A percentile compares a stretch with the other conserved stretches of the same genome.
Conservation (phyloP, 345 rosid genomes). For the Litchi chinensis region DNA sequence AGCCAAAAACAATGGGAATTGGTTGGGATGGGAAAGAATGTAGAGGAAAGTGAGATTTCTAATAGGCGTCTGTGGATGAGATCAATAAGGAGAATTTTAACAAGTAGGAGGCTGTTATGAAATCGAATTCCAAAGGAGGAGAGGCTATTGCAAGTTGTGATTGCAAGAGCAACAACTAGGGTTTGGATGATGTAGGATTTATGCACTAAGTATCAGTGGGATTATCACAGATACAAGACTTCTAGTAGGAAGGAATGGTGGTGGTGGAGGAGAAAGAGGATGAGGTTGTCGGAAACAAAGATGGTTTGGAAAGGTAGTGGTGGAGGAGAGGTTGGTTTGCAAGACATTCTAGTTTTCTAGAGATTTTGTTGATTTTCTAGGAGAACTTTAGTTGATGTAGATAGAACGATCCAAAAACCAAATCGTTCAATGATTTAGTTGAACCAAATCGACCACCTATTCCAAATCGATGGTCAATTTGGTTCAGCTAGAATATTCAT, state of each 20-base stretch:
- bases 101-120: constrained; percentile 36
- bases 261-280: too few species aligned
- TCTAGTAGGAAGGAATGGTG: constrained; percentile 39
- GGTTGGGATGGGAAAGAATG: constrained; percentile 60
- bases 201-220: constrained; percentile 49
- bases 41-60: constrained; percentile 90
- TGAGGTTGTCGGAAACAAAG: too few species aligned
- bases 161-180: constrained; percentile 33
- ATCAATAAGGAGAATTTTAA: constrained; percentile 65
- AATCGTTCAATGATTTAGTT: too few species aligned
- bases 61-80: constrained; percentile 66
- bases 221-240: constrained; percentile 47
- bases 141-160: neutral
- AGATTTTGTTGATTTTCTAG: too few species aligned
- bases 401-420: too few species aligned
- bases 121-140: constrained; percentile 29
- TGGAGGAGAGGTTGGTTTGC: too few species aligned
- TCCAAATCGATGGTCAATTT: too few species aligned
- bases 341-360: too few species aligned
- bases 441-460: too few species aligned
- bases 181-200: constrained; percentile 89
- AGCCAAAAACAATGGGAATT: constrained; percentile 31
- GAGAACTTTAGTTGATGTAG: too few species aligned
- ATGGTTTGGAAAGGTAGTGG: too few species aligned
- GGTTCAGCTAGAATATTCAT: too few species aligned